Conservation (phyloP, 148 eudicot genomes). For the Cornus controversa region DNA sequence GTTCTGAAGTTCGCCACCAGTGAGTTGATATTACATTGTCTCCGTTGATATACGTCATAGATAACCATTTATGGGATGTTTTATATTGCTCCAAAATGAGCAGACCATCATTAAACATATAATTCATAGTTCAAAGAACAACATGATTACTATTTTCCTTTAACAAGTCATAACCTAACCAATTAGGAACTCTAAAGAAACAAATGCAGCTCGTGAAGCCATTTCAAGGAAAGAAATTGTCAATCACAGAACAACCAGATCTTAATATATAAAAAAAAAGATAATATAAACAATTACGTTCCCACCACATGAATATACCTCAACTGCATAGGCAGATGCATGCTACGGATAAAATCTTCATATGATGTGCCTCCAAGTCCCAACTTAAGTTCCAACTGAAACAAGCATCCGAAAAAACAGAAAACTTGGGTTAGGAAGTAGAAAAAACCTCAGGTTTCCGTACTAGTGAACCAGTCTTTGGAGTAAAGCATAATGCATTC, state of each 20-base stretch:
- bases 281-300: not conserved
- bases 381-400: constrained; percentile 84
- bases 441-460: not conserved
- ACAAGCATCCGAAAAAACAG: constrained; percentile 3
- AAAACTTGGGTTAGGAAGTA: constrained; percentile 2
- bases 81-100: not conserved
- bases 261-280: not conserved
- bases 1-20: not conserved
- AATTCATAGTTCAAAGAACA: not conserved
- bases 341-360: constrained; percentile 69
- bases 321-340: constrained; percentile 94
- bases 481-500: too few relatives aligned
- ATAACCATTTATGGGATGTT: not conserved
- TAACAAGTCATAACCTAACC: not conserved
- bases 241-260: not conserved
- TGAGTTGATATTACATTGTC: not conserved
- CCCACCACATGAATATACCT: constrained; percentile 37
- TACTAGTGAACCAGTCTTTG: too few relatives aligned
- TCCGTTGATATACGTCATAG: not conserved
- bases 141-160: not conserved
- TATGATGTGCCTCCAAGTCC: constrained; percentile 91
- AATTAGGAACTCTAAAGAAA: not conserved
- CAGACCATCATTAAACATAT: not conserved
- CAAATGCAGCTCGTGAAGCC: not conserved
- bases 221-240: not conserved